These are phyloP conservation scores for Thecaphora thlaspeos DNA, from an alignment of 1,284 basidiomycete species.

Conservation along the genomic window DNA sequence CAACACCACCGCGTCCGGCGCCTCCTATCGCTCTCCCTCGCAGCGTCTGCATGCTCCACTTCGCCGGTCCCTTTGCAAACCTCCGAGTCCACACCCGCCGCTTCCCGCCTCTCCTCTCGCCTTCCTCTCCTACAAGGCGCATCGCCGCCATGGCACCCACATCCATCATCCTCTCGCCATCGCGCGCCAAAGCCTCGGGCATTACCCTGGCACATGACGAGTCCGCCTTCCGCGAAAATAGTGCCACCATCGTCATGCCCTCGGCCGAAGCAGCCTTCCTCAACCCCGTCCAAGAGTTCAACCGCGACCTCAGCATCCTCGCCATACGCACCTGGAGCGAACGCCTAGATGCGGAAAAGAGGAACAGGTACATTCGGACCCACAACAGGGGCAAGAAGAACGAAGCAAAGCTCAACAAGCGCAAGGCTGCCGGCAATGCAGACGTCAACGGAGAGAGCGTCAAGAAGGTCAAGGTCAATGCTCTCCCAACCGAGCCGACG, in stretches of 20 bases:
- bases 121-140: neutral
- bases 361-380: conserved; percentile 64
- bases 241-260: conserved; percentile 54
- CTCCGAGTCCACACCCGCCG: neutral
- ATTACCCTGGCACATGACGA: conserved; percentile 45
- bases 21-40: too few species aligned
- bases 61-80: too few species aligned
- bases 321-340: conserved; percentile 84
- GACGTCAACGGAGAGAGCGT: conserved; percentile 13
- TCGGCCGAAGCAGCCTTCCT: conserved; percentile 67
- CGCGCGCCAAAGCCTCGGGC: conserved; percentile 36
- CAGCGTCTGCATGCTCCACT: too few species aligned
- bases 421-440: conserved; percentile 7
- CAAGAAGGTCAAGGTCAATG: conserved; percentile 11
- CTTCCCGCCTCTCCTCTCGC: neutral
- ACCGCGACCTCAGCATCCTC: conserved; percentile 87
- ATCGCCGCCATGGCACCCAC: conserved; percentile 47
- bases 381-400: conserved; percentile 29
- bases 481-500: conserved; percentile 3
- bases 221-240: conserved; percentile 52
- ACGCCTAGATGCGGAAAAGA: conserved; percentile 68
- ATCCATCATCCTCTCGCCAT: conserved; percentile 43
- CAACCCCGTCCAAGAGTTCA: conserved; percentile 98
- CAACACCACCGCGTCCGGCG: too few species aligned
- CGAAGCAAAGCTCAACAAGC: neutral